phyloP scores from a whole-genome alignment of 352 stramenopile genomes.

The Pythium sp. region DNA sequence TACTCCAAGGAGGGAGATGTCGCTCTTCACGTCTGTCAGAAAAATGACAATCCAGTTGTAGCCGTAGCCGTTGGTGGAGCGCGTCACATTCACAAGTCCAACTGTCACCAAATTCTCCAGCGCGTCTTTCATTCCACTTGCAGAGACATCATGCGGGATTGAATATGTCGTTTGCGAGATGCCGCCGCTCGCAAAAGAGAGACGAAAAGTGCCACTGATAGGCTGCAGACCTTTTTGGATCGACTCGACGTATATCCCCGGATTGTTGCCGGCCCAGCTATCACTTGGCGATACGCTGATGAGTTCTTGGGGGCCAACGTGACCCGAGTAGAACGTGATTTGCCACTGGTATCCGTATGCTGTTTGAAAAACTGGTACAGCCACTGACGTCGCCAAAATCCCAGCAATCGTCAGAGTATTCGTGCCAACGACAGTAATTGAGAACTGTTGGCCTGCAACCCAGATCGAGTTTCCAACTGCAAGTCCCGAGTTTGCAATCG shows the following conservation, averaged over 20 bases:
- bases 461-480: constrained; percentile 38
- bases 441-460: constrained; percentile 44
- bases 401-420: constrained; percentile 22
- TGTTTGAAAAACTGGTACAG: constrained; percentile 63
- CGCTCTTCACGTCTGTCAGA: constrained; percentile 73
- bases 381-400: constrained; percentile 20
- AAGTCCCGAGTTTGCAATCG: constrained; percentile 25
- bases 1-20: constrained; percentile 82
- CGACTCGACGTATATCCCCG: constrained; percentile 76
- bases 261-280: constrained; percentile 93
- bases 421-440: constrained; percentile 20
- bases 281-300: constrained; percentile 86
- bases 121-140: constrained; percentile 70
- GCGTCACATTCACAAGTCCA: constrained; percentile 83
- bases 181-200: constrained; percentile 58
- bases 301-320: constrained; percentile 83
- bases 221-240: constrained; percentile 87
- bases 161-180: constrained; percentile 85
- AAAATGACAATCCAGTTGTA: constrained; percentile 97
- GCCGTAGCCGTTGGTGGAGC: constrained; percentile 91
- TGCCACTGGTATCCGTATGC: constrained; percentile 72
- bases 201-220: constrained; percentile 90
- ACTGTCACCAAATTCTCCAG: constrained; percentile 90
- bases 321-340: constrained; percentile 73
- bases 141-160: constrained; percentile 88